Evolutionary conservation across 805 yeast genomes (phyloP), one percentile per base, ranked within the genome.

Genomic region (Priceomyces melissophilus): DNA sequence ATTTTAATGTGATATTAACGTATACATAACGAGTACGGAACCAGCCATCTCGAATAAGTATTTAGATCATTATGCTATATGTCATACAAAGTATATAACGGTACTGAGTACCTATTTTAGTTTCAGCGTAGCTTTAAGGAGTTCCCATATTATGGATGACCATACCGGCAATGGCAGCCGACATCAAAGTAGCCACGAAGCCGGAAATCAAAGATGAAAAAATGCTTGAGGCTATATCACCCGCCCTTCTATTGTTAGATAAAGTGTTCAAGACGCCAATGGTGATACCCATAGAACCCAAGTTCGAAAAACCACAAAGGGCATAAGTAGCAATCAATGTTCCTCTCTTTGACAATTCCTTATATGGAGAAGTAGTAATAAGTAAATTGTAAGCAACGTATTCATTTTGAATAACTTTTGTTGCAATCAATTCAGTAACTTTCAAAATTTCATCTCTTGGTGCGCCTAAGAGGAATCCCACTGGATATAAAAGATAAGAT

Each of bases 81-180:
- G 25, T 20, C 25, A 20, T 20, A 20, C 25, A 20, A 20, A 20
- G 25, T 20, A 20, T 20, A 20, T 20, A 20, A 20, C 8, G 25
- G 25, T 20, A 20, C 8, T 20, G 25, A 5, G 25, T 20, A 20
- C 25, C 25, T 20, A 20, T 20, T 20, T 20, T 20, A 20, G 7
- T 4, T 20, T 20, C 15, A 13, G 9, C 4, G 32, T 5, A 8
- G 15, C 32, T 4, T 32, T 20, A 27, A 29, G 14, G 37, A 10
- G 44, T 26, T 17, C 14, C 37, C 55, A 75, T 60, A 48, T 77
- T 76, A 40, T 76, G 76, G 54, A 79, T 66, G 17, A 78, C 77
- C 84, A 79, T 79, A 23, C 81, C 82, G 6, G 84, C 83, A 43
- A 76, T 75, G 39, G 78, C 74, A 23, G 83, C 82, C 3, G 81